Evolutionary conservation across 106 monocot genomes (phyloP), one percentile per base, ranked within the genome.

Genomic region (Phalaenopsis aphrodite): DNA sequence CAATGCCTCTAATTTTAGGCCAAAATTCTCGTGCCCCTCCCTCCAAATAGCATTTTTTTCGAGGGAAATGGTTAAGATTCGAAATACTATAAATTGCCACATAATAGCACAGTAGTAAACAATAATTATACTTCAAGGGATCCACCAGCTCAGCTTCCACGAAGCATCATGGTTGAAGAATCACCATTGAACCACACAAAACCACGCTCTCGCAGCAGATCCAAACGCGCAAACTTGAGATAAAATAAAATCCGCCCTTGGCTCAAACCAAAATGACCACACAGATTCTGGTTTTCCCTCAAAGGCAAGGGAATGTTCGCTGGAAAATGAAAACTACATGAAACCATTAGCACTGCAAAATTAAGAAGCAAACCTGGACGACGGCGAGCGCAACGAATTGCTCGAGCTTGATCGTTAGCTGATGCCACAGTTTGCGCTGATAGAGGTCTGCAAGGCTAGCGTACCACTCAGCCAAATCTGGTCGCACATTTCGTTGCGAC

Each of bases 381-480:
- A 87, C 82, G n/a, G 87, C 84, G 9, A 87, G 90, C 14, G 88
- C 86, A 41, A 90, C 84, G 84, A 90, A 90, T 85, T 90, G 85
- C 43, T 90, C 90, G 56, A 90, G 85, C 80, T 87, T 86, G 77
- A 84, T 42, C 41, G 90, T 90, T 79, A 90, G 90, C 78, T 90
- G 90, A 66, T 90, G 87, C 90, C 90, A 90, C 11, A 84, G 85
- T 76, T 90, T 90, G 75, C 67, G 77, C 84, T 86, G 83, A 73
- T 87, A 90, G 30, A 90, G 85, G 75, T 90, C 87, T 4, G 81
- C 90, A 3, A 90, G 79, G 43, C 77, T 52, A 39, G 58, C 81
- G 78, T 87, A 90, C 90, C 90, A 90, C 45, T 90, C 87, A 24
- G 87, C 90, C 41, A 90, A 85, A 83, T 90, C 90, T 73, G 90